Evolutionary conservation across 1,284 basidiomycete genomes (phyloP).

Genomic region (Heterobasidion irregulare): DNA sequence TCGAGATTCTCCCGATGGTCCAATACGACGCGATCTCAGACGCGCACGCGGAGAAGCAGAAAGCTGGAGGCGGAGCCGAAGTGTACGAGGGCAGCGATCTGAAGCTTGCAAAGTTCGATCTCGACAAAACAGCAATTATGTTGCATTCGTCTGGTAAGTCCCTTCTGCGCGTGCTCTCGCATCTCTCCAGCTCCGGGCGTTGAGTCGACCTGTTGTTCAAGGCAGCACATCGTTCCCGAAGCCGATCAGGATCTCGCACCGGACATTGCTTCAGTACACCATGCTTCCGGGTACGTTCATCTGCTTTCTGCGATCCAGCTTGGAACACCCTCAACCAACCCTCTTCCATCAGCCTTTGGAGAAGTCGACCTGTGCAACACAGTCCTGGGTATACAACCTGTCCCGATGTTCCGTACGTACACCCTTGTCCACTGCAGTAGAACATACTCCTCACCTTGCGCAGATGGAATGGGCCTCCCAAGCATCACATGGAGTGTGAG

Average conservation of each 20-base stretch:
- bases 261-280: background rate
- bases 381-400: background rate
- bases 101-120: background rate
- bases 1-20: constrained; percentile 1
- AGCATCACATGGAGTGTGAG: background rate
- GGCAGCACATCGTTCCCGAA: constrained; percentile 1
- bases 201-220: background rate
- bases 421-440: background rate
- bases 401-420: background rate
- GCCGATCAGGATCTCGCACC: background rate
- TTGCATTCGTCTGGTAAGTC: constrained; percentile 2
- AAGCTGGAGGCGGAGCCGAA: background rate
- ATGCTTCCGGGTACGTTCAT: background rate
- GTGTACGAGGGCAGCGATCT: background rate
- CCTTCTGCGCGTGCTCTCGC: background rate
- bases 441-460: background rate
- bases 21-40: constrained; percentile 2
- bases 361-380: background rate
- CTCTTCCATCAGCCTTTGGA: background rate
- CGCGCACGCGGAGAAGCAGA: background rate
- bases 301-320: background rate
- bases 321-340: background rate
- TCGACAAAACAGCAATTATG: background rate
- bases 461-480: background rate
- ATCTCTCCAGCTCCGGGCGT: background rate